These are phyloP conservation scores for Eutypa lata DNA, from an alignment of 2,329 filamentous ascomycete genomes.

Conservation along the genomic window DNA sequence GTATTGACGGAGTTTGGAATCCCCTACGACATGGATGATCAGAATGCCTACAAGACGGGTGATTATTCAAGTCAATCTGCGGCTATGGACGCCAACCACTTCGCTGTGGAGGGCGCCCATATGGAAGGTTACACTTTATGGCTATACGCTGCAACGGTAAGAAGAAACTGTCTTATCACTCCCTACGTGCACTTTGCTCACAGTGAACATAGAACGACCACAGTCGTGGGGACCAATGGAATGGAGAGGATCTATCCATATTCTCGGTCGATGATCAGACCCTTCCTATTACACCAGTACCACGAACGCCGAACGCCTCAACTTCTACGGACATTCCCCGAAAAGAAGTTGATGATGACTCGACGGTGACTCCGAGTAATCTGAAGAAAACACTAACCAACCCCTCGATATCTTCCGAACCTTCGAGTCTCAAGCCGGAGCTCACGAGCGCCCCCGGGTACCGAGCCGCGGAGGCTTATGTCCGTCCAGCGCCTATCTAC, in stretches of 20 bases:
- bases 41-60: slow-evolving; percentile 90
- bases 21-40: slow-evolving; percentile 97
- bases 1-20: slow-evolving; percentile 95
- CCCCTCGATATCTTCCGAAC: slow-evolving; percentile 60
- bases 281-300: slow-evolving; percentile 50
- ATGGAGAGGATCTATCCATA: slow-evolving; percentile 94
- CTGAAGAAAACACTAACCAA: slow-evolving; percentile 70
- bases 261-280: slow-evolving; percentile 77
- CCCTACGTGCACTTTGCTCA: slow-evolving; percentile 16
- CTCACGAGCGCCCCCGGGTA: slow-evolving; percentile 67
- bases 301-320: slow-evolving; percentile 35
- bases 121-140: slow-evolving; percentile 87
- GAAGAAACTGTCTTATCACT: too few relatives aligned
- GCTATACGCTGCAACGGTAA: slow-evolving; percentile 74
- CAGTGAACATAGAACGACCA: slow-evolving; percentile 68
- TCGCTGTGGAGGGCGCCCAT: slow-evolving; percentile 77
- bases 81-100: slow-evolving; percentile 95
- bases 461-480: slow-evolving; percentile 88
- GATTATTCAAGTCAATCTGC: slow-evolving; percentile 90
- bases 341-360: slow-evolving; percentile 48
- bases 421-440: slow-evolving; percentile 50
- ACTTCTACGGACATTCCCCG: slow-evolving; percentile 44
- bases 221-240: slow-evolving; percentile 90
- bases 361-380: slow-evolving; percentile 69
- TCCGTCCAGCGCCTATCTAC: slow-evolving; percentile 76